A percentile compares a stretch with the other conserved stretches of the same genome.
These are phyloP conservation scores for Wallemia mellicola DNA, from an alignment of 1,284 basidiomycete species.

Conservation along the genomic window DNA sequence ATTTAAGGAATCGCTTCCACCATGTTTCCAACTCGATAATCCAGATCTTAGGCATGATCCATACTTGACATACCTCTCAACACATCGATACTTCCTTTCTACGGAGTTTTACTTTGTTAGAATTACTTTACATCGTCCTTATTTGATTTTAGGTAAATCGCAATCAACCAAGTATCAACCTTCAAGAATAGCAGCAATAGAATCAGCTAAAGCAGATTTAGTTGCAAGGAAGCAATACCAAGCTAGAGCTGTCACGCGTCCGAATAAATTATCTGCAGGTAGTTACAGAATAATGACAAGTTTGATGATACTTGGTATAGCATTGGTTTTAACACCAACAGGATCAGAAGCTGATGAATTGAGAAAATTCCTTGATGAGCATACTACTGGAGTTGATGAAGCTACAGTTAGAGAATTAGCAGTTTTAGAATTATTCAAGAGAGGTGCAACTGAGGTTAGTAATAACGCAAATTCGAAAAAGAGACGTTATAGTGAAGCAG, in stretches of 20 bases:
- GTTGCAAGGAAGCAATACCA: conserved; percentile 16
- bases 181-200: conserved; percentile 17
- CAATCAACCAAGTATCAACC: neutral
- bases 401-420: neutral
- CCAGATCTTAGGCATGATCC: conserved; percentile 4
- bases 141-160: neutral
- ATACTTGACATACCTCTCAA: conserved; percentile 4
- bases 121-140: conserved; percentile 14
- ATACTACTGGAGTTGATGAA: neutral
- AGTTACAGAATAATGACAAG: conserved; percentile 3
- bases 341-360: conserved; percentile 18
- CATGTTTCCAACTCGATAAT: conserved; percentile 5
- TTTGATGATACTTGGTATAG: neutral
- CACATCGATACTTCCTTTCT: conserved; percentile 5
- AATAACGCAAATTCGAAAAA: neutral
- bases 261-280: conserved; percentile 2
- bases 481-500: neutral
- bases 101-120: conserved; percentile 12
- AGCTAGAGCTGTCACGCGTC: conserved; percentile 13
- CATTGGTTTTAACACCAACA: conserved; percentile 13
- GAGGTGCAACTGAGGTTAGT: neutral
- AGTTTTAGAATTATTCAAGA: neutral
- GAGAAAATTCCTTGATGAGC: conserved; percentile 14
- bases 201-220: conserved; percentile 18
- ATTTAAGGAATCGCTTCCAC: conserved; percentile 2